Evolutionary conservation across 805 yeast genomes (phyloP), one percentile per base, ranked within the genome.

Genomic region (Candida railenensis): DNA sequence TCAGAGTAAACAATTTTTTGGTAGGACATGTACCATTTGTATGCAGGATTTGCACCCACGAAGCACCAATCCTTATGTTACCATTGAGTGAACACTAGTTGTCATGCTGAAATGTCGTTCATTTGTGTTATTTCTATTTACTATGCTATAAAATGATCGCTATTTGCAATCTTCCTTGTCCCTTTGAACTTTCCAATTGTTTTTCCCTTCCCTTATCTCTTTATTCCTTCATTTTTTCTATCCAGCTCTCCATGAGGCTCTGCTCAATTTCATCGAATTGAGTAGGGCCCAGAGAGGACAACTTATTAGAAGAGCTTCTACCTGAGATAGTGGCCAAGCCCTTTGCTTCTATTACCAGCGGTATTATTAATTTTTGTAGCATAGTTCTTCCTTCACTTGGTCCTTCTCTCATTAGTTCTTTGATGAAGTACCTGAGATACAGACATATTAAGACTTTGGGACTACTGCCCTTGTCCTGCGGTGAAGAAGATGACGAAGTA

Each of bases 201-300:
- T 14, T 33, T 33, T 33, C 15, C 18, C 7, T 33, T 7, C 14
- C 14, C 15, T 8, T 8, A n/a, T n/a, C n/a, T n/a, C 28, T 18
- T 37, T 20, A 22, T 25, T 39, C 42, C 20, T 22, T 51, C 71
- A 68, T 67, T 42, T 60, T 61, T 36, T 68, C 71, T n/a, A 71
- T 61, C 77, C 77, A 73, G 5, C 73, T 61, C 22, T 65, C 71
- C 28, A 71, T 53, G 28, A 73, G 59, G 44, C 74, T 70, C 14
- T 56, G 55, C 47, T 72, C 77, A 16, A 73, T 70, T 34, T 72
- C 77, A 48, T 71, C 76, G 51, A 66, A 62, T 20, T 53, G 51
- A 4, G 49, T 44, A 4, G 40, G 43, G 7, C 51, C 47, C 3
- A 22, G 19, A 5, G 11, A 7, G 30, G 30, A 7, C 11, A 25